These are phyloP conservation scores for Suaeda aralocaspica DNA, from an alignment of 148 eudicot genomes.

Conservation along the genomic window DNA sequence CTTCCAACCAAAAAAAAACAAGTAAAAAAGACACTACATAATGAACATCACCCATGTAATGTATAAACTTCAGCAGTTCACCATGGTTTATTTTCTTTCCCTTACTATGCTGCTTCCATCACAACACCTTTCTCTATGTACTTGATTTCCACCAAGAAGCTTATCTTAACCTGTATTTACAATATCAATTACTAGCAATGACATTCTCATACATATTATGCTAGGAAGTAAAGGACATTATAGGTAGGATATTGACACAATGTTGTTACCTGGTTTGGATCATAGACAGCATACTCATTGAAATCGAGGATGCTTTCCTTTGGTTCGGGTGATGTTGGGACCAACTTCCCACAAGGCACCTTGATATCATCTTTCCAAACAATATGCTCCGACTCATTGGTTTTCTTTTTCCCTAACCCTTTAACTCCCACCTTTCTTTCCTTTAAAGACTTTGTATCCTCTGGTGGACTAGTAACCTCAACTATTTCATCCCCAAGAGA, in stretches of 20 bases:
- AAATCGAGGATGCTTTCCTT: constrained; percentile 69
- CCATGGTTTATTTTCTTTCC: too few species aligned
- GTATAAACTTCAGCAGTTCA: too few species aligned
- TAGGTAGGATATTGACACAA: too few species aligned
- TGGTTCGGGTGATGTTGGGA: constrained; percentile 55
- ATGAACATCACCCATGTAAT: too few species aligned
- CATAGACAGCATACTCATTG: constrained; percentile 83
- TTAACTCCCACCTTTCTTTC: constrained; percentile 54
- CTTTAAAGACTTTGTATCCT: constrained; percentile 58
- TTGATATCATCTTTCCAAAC: constrained; percentile 76
- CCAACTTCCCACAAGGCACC: constrained; percentile 69
- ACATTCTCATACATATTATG: too few species aligned
- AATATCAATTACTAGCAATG: not conserved
- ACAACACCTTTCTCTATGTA: constrained; percentile 56
- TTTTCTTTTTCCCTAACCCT: constrained; percentile 62
- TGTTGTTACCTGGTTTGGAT: constrained; percentile 60
- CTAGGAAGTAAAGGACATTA: too few species aligned
- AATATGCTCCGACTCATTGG: constrained; percentile 73
- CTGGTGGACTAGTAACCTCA: constrained; percentile 49
- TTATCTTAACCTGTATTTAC: constrained; percentile 56
- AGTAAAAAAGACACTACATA: not conserved
- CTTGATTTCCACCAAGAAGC: constrained; percentile 81
- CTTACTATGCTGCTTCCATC: constrained; percentile 16
- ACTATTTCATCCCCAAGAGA: constrained; percentile 59
- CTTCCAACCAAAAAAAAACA: not conserved